Base-by-base conservation (phyloP, 2,329 filamentous ascomycete species). In the Claviceps citrina region DNA sequence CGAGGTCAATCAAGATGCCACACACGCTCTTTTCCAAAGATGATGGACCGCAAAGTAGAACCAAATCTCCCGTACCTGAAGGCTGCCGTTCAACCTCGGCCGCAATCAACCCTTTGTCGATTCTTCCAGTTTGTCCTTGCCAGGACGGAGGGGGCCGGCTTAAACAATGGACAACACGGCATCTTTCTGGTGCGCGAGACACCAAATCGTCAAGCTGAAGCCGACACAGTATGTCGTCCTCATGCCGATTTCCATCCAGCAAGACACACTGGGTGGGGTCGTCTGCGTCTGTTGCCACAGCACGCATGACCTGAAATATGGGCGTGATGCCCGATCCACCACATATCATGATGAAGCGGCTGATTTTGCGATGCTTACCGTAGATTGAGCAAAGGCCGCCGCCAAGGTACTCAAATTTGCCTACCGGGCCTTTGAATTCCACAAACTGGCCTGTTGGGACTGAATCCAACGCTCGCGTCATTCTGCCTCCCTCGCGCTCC, bases 301-400 rank as follows among this genome's bases (percentile, higher is more conserved):
- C 81, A 10, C 83, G 67, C 42, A 93, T 63, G 2, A 93, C 81
- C 52, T 89, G 83, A 57, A 78, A 91, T 46, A 94, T 83, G 0
- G 87, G 87, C n/a, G 87, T 94, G 52, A 95, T 81, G 1, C 87
- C 87, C n/a, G 76, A 84, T 5, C 87, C 87, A 12, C 73, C 87
- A 50, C 84, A 91, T 25, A 94, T 77, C 85, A 94, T 93, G 54
- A 82, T 66, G 57, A 94, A 84, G 10, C 70, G 71, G 39, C 69
- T 71, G 1, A 93, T 71, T 0, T 50, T 59, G 8, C 78, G 64
- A 42, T 65, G 56, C 16, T 64, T 67, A 0, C 71, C 71, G 25
- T 72, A 72, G 31, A 93, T 61, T 0, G 62, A 53, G 50, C 81
- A 84, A 2, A 59, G 46, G 0, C 86, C 85, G 0, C 65, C 60